These are phyloP conservation scores for Cyberlindnera mrakii DNA, from an alignment of 805 yeast species.

Conservation along the genomic window DNA sequence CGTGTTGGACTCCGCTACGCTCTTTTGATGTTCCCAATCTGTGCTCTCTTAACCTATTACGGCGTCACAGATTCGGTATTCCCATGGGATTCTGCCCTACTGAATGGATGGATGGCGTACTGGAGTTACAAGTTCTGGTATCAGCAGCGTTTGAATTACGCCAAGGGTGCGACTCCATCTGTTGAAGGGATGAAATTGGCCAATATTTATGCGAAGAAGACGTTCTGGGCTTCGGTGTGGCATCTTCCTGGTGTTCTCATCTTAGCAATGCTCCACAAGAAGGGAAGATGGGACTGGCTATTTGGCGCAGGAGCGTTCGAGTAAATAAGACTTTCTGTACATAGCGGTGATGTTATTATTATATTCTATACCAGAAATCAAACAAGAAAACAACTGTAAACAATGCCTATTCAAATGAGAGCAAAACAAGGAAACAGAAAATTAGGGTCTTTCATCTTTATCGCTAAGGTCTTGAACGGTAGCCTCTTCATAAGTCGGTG, in stretches of 20 bases:
- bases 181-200: slow-evolving; percentile 57
- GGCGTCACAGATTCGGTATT: slow-evolving; percentile 80
- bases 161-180: slow-evolving; percentile 34
- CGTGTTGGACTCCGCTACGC: slow-evolving; percentile 90
- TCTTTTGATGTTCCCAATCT: slow-evolving; percentile 87
- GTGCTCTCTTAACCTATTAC: slow-evolving; percentile 73
- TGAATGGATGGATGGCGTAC: slow-evolving; percentile 82
- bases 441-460: background rate
- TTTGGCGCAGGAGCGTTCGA: slow-evolving; percentile 26
- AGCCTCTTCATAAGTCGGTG: slow-evolving; percentile 34
- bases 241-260: slow-evolving; percentile 87
- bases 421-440: too few relatives aligned
- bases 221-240: slow-evolving; percentile 93
- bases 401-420: too few relatives aligned
- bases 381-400: too few relatives aligned
- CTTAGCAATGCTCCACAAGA: slow-evolving; percentile 90
- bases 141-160: slow-evolving; percentile 65
- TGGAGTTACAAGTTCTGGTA: slow-evolving; percentile 80
- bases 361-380: too few relatives aligned
- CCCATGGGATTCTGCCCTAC: slow-evolving; percentile 70
- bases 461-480: background rate
- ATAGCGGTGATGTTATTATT: background rate
- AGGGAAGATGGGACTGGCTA: slow-evolving; percentile 88
- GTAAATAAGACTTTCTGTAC: background rate
- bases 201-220: slow-evolving; percentile 66